Percentiles rank a stretch among this genome's conserved stretches.
Conservation (phyloP, 805 yeast genomes). For the Cyberlindnera samutprakarnensis region DNA sequence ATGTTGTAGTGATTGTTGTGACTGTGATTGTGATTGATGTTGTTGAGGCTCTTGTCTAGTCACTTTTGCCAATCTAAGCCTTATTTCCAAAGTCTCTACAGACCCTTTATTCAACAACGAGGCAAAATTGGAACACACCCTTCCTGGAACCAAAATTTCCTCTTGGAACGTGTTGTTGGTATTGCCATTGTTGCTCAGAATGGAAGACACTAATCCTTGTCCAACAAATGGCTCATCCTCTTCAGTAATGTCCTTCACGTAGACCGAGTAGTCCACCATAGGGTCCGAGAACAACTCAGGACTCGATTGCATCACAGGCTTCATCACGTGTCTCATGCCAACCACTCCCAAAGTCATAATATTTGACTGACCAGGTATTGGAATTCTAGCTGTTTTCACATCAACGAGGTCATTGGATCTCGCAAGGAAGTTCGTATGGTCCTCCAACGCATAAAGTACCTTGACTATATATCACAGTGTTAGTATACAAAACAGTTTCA, state of each 20-base stretch:
- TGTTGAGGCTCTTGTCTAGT: slow-evolving; percentile 10
- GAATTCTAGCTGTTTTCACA: slow-evolving; percentile 35
- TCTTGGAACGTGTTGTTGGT: slow-evolving; percentile 13
- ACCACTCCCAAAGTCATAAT: slow-evolving; percentile 36
- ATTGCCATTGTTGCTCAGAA: slow-evolving; percentile 20
- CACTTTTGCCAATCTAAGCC: slow-evolving; percentile 35
- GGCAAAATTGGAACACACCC: slow-evolving; percentile 52
- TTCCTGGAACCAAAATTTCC: slow-evolving; percentile 40
- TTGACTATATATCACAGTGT: slow-evolving; percentile 18
- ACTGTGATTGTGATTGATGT: slow-evolving; percentile 5
- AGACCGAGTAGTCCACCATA: slow-evolving; percentile 37
- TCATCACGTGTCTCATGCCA: slow-evolving; percentile 37
- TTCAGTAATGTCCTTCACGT: slow-evolving; percentile 41
- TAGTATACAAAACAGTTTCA: slow-evolving; percentile 2
- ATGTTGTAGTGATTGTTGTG: background rate
- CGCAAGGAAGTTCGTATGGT: slow-evolving; percentile 34
- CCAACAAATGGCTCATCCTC: slow-evolving; percentile 46
- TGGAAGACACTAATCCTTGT: slow-evolving; percentile 32
- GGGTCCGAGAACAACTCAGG: slow-evolving; percentile 34
- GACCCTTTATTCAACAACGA: slow-evolving; percentile 31
- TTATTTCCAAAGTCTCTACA: slow-evolving; percentile 48
- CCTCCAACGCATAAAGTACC: slow-evolving; percentile 35
- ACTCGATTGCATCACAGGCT: slow-evolving; percentile 36
- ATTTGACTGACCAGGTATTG: slow-evolving; percentile 35
- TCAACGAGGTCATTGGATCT: slow-evolving; percentile 28